Conservation (phyloP, 345 rosid species). For the Salix koriyanagi region DNA sequence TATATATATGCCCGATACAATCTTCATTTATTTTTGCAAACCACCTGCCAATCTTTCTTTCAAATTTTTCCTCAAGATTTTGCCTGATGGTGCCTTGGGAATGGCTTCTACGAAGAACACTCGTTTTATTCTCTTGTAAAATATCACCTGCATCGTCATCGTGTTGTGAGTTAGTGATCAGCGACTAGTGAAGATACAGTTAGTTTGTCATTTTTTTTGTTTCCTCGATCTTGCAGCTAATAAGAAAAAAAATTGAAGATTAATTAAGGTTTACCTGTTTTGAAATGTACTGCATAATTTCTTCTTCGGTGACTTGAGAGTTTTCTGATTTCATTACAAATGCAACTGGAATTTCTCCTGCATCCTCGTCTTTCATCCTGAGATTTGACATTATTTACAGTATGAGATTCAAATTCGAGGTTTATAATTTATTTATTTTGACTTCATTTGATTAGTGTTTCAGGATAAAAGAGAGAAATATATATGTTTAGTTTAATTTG, state of each 20-base stretch:
- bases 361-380: constrained; percentile 24
- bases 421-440: neutral
- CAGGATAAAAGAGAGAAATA: too few relatives aligned
- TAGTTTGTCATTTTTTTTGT: neutral
- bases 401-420: neutral
- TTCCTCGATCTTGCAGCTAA: neutral
- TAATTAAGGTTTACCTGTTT: constrained; percentile 20
- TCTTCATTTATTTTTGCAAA: neutral
- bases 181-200: neutral
- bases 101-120: constrained; percentile 23
- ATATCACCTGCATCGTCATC: constrained; percentile 25
- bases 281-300: constrained; percentile 19
- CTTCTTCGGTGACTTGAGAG: constrained; percentile 13
- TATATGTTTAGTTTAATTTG: too few relatives aligned
- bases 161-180: neutral
- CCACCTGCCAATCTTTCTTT: constrained; percentile 17
- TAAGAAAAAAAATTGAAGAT: neutral
- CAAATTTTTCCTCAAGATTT: constrained; percentile 21
- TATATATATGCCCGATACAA: too few relatives aligned
- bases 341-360: constrained; percentile 30
- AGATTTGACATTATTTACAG: neutral
- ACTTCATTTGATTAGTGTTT: too few relatives aligned
- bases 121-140: constrained; percentile 21
- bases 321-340: constrained; percentile 20
- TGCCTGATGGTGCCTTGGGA: constrained; percentile 36